Evolutionary conservation across 2,329 filamentous ascomycete species (phyloP), one percentile per base, ranked within the genome.

Genomic region (Aspergillus unguis): DNA sequence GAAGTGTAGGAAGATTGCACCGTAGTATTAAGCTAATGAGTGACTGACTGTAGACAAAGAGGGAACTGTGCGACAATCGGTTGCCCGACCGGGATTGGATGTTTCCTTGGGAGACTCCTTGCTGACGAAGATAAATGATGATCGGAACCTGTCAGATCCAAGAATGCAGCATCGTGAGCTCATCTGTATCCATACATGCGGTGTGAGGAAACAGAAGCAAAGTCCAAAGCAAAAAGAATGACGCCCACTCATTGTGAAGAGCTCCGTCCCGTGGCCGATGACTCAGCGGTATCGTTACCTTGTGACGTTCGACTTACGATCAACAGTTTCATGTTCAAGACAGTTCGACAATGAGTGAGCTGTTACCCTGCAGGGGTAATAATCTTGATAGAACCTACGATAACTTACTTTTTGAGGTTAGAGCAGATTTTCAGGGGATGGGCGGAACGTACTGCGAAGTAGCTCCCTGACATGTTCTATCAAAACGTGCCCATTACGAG

Each of bases 231-330:
- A 32, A 41, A 43, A 37, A 45, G 50, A 54, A 38, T 56, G 50
- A 55, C 27, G 53, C 46, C 59, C 59, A 62, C 44, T 62, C 58
- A 62, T 58, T 41, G 50, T 50, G 44, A 51, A 50, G 56, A 40
- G 10, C 52, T 48, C 48, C 48, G 44, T 44, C 58, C 49, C 55
- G 48, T 55, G 48, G 47, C 41, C 25, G 43, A 44, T 57, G 54
- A 54, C 55, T 54, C 51, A 59, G 50, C 57, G 17, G 28, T 28
- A 29, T 29, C 11, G 17, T 29, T 29, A 44, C 41, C 41, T 23
- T 5, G 11, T 44, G 28, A 28, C 32, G 31, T 44, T 29, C 32
- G 28, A 5, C 25, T 17, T 27, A 32, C 43, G n/a, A 45, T 36
- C 43, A 27, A 6, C 42, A 35, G 28, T 44, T 45, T 27, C 44